Percentiles rank a stretch among this genome's conserved stretches.
Evolutionary conservation across 2,329 filamentous ascomycete species (phyloP).

Genomic region (Scytalidium lignicola): DNA sequence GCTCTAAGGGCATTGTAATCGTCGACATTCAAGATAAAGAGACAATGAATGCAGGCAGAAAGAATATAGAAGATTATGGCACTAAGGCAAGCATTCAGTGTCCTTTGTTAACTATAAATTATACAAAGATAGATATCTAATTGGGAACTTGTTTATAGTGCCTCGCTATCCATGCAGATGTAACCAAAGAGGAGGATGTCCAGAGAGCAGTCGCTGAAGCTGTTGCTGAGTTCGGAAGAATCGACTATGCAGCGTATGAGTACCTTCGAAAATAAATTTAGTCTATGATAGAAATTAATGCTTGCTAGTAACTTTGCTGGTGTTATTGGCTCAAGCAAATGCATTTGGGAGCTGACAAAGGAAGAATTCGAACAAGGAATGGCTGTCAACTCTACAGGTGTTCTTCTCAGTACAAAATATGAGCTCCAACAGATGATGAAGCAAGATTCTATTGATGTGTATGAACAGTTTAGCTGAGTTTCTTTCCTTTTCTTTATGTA

Average conservation of each 20-base stretch:
- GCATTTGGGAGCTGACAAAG: constrained; percentile 7
- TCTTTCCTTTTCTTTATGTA: too few species aligned
- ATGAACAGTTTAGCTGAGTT: too few species aligned
- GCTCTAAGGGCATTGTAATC: constrained; percentile 7
- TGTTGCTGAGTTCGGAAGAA: constrained; percentile 9
- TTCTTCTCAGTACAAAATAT: constrained; percentile 30
- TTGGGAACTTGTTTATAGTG: too few species aligned
- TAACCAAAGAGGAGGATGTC: constrained; percentile 11
- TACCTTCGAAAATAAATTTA: not conserved
- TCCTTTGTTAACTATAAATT: too few species aligned
- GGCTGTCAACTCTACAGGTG: constrained; percentile 29
- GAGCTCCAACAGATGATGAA: constrained; percentile 22
- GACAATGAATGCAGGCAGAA: constrained; percentile 9
- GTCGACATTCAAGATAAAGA: constrained; percentile 8
- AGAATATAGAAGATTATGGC: constrained; percentile 7
- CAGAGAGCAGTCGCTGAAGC: constrained; percentile 8
- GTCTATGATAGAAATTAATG: not conserved
- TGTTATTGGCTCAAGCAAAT: constrained; percentile 2
- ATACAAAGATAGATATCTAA: too few species aligned
- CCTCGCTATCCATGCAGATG: constrained; percentile 10
- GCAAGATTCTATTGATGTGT: constrained; percentile 10
- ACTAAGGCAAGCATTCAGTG: constrained; percentile 6
- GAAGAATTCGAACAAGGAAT: constrained; percentile 24
- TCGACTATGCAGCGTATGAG: constrained; percentile 12
- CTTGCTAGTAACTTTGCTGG: constrained; percentile 9